phyloP scores from a whole-genome alignment of 2,329 filamentous ascomycete species.

The Botrytis fabae region DNA sequence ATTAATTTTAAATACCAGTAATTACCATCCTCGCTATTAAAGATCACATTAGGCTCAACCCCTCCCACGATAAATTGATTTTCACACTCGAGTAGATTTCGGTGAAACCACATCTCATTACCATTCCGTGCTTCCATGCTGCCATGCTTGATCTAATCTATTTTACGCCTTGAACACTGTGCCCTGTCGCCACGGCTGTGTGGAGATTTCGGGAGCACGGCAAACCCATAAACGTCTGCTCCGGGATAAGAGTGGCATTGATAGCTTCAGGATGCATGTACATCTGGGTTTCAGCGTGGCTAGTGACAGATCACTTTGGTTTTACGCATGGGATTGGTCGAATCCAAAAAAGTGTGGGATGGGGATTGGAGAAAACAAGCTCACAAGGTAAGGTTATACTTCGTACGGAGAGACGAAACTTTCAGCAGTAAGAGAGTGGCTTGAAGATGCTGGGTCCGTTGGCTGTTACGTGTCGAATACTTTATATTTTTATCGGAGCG shows the following conservation, averaged over 20 bases:
- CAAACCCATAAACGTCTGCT: not conserved
- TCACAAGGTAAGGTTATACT: not conserved
- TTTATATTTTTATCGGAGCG: not conserved
- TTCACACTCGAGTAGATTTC: not conserved
- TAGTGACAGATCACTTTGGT: not conserved
- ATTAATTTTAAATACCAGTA: not conserved
- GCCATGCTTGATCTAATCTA: not conserved
- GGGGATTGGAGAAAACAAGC: not conserved
- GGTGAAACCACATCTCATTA: not conserved
- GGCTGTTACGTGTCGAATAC: slow-evolving; percentile 12
- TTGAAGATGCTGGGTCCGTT: slow-evolving; percentile 3
- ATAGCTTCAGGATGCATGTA: slow-evolving; percentile 2
- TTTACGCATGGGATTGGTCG: not conserved
- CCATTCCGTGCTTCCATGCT: not conserved
- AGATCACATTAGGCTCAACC: not conserved
- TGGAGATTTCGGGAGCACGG: slow-evolving; percentile 8
- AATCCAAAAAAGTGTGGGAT: not conserved
- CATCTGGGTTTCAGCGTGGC: not conserved
- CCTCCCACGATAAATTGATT: not conserved
- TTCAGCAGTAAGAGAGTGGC: slow-evolving; percentile 12
- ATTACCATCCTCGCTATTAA: not conserved
- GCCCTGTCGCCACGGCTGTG: slow-evolving; percentile 1
- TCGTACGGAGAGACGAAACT: not conserved
- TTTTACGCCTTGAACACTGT: not conserved
- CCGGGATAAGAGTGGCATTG: not conserved